Evolutionary conservation across 352 stramenopile species (phyloP), one percentile per base, ranked within the genome.

Genomic region (Phytophthora citrophthora): DNA sequence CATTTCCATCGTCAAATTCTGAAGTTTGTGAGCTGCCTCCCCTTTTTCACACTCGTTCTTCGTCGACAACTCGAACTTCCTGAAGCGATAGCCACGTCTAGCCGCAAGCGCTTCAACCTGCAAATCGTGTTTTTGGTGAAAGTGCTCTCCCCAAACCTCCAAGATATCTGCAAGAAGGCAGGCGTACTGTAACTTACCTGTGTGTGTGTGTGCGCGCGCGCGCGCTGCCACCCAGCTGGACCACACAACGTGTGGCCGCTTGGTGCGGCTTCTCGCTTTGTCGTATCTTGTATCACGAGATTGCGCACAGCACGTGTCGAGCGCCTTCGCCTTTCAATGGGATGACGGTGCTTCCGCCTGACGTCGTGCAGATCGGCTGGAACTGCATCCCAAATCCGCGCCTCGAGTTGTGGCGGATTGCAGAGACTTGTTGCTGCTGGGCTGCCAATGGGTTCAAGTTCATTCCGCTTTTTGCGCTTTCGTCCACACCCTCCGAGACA

Each of bases 401-500:
- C 31, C 49, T 27, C 40, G 34, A 56, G 26, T 32, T 43, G 39
- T 40, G 38, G 43, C n/a, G 34, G 23, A 41, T 39, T 51, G 40
- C 26, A 20, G 31, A 59, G 39, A 23, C 31, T 32, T 18, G 48
- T 55, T 15, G 32, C 39, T 45, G 39, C 7, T 18, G 43, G 5
- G 3, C 20, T 38, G n/a, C 18, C 39, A 7, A 31, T 26, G 38
- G 13, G 54, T 99, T 96, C 72, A 93, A 68, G 34, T n/a, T 59
- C 61, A 69, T 51, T 69, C 53, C 52, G 46, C 53, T 57, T 58
- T 64, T 69, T 64, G 46, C 61, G 39, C 39, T 45, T 23, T 54
- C 53, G 38, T 36, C 18, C 23, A 39, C 13, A 65, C 34, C 26
- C 6, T 41, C 20, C 47, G 53, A 57, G 15, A 29, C 52, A 63